Conservation (phyloP, 192 early-diverging fungal species). For the Entophlyctis helioformis region DNA sequence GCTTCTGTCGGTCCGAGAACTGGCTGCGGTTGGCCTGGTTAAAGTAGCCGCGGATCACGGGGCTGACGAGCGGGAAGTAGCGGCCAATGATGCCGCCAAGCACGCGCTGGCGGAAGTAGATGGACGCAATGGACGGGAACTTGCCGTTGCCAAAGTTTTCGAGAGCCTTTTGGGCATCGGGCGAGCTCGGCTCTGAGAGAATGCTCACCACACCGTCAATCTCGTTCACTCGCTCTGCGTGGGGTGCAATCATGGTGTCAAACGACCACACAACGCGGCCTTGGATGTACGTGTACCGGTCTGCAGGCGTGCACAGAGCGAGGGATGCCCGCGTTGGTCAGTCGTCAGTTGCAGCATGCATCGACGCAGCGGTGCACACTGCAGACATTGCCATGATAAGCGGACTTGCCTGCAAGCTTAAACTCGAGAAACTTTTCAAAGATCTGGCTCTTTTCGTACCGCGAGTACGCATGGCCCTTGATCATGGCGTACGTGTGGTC, state of each 20-base stretch:
- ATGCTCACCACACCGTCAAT: too few relatives aligned
- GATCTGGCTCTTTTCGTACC: slow-evolving; percentile 52
- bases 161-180: not conserved
- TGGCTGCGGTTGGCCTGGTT: slow-evolving; percentile 25
- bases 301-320: too few relatives aligned
- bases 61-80: slow-evolving; percentile 13
- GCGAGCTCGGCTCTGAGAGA: not conserved
- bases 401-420: slow-evolving; percentile 29
- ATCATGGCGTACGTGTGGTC: slow-evolving; percentile 63
- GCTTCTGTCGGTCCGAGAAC: slow-evolving; percentile 42
- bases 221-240: slow-evolving; percentile 7
- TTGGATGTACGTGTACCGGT: slow-evolving; percentile 1
- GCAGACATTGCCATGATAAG: too few relatives aligned
- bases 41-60: slow-evolving; percentile 40
- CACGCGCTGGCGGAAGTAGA: slow-evolving; percentile 22
- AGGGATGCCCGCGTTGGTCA: too few relatives aligned
- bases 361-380: too few relatives aligned
- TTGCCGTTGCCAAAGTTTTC: not conserved
- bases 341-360: too few relatives aligned
- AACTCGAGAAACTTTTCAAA: slow-evolving; percentile 29
- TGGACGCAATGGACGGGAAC: not conserved
- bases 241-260: not conserved
- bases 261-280: slow-evolving; percentile 4
- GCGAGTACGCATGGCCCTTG: slow-evolving; percentile 59
- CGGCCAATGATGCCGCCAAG: slow-evolving; percentile 4